phyloP scores from a whole-genome alignment of 371 early-diverging fungal species.

The Actinomortierella wolfii region DNA sequence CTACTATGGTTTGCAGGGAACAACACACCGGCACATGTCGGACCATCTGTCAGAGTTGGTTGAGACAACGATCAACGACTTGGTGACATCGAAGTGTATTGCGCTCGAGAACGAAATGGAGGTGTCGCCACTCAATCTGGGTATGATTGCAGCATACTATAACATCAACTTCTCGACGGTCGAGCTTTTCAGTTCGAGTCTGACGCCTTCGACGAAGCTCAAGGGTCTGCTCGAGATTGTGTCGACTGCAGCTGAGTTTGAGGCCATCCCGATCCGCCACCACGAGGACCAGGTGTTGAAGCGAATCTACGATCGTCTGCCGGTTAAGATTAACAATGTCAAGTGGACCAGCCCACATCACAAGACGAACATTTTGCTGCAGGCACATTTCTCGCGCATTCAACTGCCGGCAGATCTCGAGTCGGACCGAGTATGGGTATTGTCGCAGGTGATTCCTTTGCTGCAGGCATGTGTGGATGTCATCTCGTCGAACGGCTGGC shows the following conservation, averaged over 20 bases:
- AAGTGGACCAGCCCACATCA: conserved; percentile 83
- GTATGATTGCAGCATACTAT: conserved; percentile 88
- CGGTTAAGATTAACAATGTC: conserved; percentile 55
- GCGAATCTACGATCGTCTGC: conserved; percentile 69
- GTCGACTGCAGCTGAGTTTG: conserved; percentile 83
- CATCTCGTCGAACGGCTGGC: conserved; percentile 90
- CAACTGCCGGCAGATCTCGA: conserved; percentile 88
- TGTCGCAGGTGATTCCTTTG: conserved; percentile 77
- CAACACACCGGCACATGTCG: conserved; percentile 69
- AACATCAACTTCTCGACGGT: conserved; percentile 87
- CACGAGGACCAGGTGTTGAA: conserved; percentile 89
- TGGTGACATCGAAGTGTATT: conserved; percentile 77
- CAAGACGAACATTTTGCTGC: conserved; percentile 89
- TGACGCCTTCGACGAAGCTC: conserved; percentile 54
- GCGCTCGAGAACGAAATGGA: conserved; percentile 65
- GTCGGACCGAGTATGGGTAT: conserved; percentile 80
- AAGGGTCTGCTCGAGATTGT: conserved; percentile 73
- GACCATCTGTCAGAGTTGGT: conserved; percentile 77
- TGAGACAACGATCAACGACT: conserved; percentile 66
- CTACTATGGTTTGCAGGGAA: conserved; percentile 90
- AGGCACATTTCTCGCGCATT: conserved; percentile 79
- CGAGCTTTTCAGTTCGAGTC: conserved; percentile 59
- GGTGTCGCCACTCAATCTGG: conserved; percentile 72
- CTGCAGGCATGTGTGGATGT: conserved; percentile 97
- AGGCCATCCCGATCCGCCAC: conserved; percentile 90